Percentiles rank a stretch among this genome's conserved stretches.
These are phyloP conservation scores for Blastobotrys peoriensis DNA, from an alignment of 805 yeast genomes.

Conservation along the genomic window DNA sequence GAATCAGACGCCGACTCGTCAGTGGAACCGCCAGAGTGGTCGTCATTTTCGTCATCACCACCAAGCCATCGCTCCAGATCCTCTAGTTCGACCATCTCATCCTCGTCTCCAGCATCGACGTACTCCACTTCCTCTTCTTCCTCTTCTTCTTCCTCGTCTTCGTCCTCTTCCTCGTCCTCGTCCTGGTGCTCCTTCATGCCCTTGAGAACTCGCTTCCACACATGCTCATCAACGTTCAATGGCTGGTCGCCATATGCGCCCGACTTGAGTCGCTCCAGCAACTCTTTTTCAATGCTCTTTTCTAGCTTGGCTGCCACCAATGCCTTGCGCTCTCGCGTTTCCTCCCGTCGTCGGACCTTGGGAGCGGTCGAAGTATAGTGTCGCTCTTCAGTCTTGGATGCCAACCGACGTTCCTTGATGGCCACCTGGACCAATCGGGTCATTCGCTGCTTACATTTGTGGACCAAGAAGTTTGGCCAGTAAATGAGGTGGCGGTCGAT, in stretches of 20 bases:
- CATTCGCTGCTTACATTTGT: conserved; percentile 93
- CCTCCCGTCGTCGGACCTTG: conserved; percentile 92
- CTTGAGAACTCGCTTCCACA: conserved; percentile 88
- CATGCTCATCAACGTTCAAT: conserved; percentile 87
- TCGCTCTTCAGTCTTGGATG: conserved; percentile 85
- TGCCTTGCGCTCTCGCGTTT: conserved; percentile 92
- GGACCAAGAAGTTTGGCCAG: conserved; percentile 89
- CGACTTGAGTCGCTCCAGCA: conserved; percentile 87
- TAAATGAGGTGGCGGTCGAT: conserved; percentile 80
- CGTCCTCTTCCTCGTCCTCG: conserved; percentile 46
- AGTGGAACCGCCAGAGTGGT: conserved; percentile 34
- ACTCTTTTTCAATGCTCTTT: conserved; percentile 92
- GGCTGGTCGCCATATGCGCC: conserved; percentile 99
- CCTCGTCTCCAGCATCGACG: conserved; percentile 81
- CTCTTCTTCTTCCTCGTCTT: conserved; percentile 44
- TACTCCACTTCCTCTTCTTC: conserved; percentile 69
- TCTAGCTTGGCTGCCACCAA: conserved; percentile 94
- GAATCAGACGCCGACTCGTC: conserved; percentile 33
- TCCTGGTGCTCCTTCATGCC: conserved; percentile 65
- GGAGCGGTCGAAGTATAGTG: conserved; percentile 89
- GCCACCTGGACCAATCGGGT: conserved; percentile 94
- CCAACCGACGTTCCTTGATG: conserved; percentile 88
- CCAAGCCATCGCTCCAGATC: conserved; percentile 84
- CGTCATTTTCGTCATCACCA: conserved; percentile 29
- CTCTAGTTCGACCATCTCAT: conserved; percentile 83